Evolutionary conservation across 441 rosid genomes (phyloP), one percentile per base, ranked within the genome.

Genomic region (Syzygium malaccense): DNA sequence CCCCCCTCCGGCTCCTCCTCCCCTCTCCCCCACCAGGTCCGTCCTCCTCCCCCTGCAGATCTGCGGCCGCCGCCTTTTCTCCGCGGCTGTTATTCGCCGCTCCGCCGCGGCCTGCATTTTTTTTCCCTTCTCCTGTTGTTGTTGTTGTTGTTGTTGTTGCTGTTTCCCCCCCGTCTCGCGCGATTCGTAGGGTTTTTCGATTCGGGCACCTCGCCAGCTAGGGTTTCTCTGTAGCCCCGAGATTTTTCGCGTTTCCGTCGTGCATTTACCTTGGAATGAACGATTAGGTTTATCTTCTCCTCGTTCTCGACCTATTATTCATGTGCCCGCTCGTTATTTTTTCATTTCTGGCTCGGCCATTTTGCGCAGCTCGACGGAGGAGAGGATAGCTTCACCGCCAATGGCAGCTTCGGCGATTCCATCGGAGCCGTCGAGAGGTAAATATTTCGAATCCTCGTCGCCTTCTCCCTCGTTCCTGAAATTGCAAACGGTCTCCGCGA

Each of bases 351-450:
- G 2, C 14, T 28, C 64, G 3, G 5, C 64, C 66, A 7, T 25
- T 71, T 15, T 26, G 64, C 89, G 86, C 92, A 96, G 96, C 92
- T 93, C 71, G 91, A 91, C 68, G 93, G 60, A 13, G 80, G 90
- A 85, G 96, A 93, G 45, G 95, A 92, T 86, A 92, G 93, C 93
- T 92, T 91, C 55, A 91, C 92, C 75, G 95, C 91, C 91, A 95
- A 95, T 92, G 95, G 89, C 62, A 97, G 98, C 94, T 92, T 95
- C 91, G 95, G 93, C 68, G 94, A 95, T 91, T 95, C 95, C 85
- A 60, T 90, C 68, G 98, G 96, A 89, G 93, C 93, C 90, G 89
- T 92, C 9, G 93, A 92, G 90, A 95, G 98, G 98, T 96, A 93
- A 91, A 86, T 89, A 41, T 89, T 37, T 45, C 71, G n/a, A 85